These are phyloP conservation scores for Aureobasidium sp. DNA, from an alignment of 2,329 filamentous ascomycete genomes.

Conservation along the genomic window DNA sequence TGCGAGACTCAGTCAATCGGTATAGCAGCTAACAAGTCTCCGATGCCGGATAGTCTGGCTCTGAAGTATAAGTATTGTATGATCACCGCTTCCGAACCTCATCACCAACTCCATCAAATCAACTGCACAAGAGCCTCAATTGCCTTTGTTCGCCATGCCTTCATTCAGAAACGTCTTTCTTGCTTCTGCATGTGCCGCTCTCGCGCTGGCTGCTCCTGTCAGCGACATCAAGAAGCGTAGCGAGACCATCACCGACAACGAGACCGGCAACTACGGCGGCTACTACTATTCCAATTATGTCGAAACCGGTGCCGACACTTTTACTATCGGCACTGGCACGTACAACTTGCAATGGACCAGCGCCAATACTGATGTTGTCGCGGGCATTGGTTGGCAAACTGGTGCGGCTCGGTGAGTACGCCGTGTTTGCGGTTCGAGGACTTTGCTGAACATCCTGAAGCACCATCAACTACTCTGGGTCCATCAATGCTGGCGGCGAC, in stretches of 20 bases:
- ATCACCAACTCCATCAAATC: not conserved
- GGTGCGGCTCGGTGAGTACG: slow-evolving; percentile 41
- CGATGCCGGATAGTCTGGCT: not conserved
- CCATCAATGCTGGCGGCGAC: slow-evolving; percentile 44
- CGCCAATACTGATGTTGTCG: slow-evolving; percentile 35
- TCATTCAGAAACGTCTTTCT: not conserved
- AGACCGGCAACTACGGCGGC: slow-evolving; percentile 13
- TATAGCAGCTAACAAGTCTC: too few relatives aligned
- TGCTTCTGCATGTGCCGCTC: not conserved
- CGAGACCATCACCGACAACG: slow-evolving; percentile 12
- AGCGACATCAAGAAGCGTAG: slow-evolving; percentile 4
- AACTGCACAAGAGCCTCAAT: not conserved
- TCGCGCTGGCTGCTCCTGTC: not conserved
- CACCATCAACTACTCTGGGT: slow-evolving; percentile 44
- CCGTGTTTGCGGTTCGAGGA: too few relatives aligned
- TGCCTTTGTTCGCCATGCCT: not conserved
- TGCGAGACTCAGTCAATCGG: not conserved
- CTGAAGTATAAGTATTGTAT: not conserved
- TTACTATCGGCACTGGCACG: slow-evolving; percentile 14
- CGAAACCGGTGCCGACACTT: slow-evolving; percentile 14
- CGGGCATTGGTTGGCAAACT: slow-evolving; percentile 53
- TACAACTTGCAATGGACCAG: slow-evolving; percentile 16
- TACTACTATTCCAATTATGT: slow-evolving; percentile 19
- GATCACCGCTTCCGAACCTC: too few relatives aligned
- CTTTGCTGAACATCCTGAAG: slow-evolving; percentile 25